Percentiles rank a stretch among this genome's conserved stretches.
Evolutionary conservation across 1,139 yeast genomes (phyloP).

Genomic region (Scheffersomyces segobiensis): DNA sequence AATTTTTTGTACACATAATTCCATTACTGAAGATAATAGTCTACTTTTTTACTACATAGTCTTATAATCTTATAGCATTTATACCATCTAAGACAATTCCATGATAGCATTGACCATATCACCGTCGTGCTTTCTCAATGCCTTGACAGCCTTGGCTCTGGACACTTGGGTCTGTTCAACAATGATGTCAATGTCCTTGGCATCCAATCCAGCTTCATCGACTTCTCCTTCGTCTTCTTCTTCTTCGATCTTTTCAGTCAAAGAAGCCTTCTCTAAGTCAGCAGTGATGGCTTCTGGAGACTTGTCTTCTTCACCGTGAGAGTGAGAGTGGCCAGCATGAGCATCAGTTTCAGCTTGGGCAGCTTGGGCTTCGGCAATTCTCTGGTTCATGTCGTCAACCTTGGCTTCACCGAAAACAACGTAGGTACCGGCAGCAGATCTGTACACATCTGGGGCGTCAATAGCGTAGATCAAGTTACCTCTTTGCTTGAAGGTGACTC

Average conservation of each 20-base stretch:
- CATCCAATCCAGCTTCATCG: conserved; percentile 78
- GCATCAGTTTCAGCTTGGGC: conserved; percentile 43
- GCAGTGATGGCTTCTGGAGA: conserved; percentile 85
- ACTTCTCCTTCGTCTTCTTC: conserved; percentile 65
- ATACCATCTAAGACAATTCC: conserved; percentile 60
- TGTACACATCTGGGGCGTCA: conserved; percentile 94
- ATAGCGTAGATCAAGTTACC: conserved; percentile 92
- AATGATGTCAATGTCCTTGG: conserved; percentile 78
- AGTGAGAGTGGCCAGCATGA: conserved; percentile 34
- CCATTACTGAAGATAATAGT: not conserved
- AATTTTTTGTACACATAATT: not conserved
- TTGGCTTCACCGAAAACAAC: conserved; percentile 98
- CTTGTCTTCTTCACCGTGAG: conserved; percentile 41
- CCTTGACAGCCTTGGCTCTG: conserved; percentile 86
- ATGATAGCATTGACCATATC: conserved; percentile 96
- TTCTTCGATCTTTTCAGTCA: conserved; percentile 38
- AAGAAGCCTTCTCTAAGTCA: conserved; percentile 82
- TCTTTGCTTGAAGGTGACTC: conserved; percentile 95
- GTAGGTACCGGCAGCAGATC: conserved; percentile 90
- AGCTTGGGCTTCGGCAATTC: conserved; percentile 65
- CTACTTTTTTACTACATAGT: not conserved
- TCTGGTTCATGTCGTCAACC: conserved; percentile 86
- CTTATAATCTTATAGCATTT: not conserved
- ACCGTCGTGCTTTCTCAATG: conserved; percentile 84
- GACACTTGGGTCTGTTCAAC: conserved; percentile 89